phyloP scores from a whole-genome alignment of 129 eudicot species.

The Saposhnikovia divaricata region DNA sequence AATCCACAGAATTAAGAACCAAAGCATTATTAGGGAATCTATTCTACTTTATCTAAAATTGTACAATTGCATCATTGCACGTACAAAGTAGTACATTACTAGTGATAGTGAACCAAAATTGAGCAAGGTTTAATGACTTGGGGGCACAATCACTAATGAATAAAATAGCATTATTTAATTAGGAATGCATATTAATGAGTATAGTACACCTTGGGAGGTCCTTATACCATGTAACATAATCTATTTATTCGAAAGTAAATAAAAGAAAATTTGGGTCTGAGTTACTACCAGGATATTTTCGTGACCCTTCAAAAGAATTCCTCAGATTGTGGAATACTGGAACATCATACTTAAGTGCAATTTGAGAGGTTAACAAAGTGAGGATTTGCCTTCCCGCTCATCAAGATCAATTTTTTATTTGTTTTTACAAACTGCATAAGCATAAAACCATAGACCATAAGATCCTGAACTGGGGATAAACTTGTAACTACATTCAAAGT shows the following conservation, averaged over 20 bases:
- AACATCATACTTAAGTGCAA: neutral
- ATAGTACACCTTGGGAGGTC: neutral
- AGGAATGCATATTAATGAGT: neutral
- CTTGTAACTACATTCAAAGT: neutral
- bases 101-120: neutral
- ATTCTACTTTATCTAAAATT: neutral
- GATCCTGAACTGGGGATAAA: neutral
- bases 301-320: neutral
- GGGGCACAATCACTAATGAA: neutral
- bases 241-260: neutral
- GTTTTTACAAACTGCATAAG: neutral
- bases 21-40: neutral
- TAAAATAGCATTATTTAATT: neutral
- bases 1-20: neutral
- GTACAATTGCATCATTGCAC: neutral
- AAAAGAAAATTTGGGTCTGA: neutral
- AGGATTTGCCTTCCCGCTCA: neutral
- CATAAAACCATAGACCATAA: neutral
- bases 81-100: neutral
- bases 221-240: neutral
- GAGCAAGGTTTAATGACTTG: neutral
- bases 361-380: neutral
- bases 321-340: neutral
- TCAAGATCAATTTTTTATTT: neutral
- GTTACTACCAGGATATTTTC: neutral